Base-by-base conservation (phyloP, 768 basidiomycete genomes). In the Podaxis sp. region DNA sequence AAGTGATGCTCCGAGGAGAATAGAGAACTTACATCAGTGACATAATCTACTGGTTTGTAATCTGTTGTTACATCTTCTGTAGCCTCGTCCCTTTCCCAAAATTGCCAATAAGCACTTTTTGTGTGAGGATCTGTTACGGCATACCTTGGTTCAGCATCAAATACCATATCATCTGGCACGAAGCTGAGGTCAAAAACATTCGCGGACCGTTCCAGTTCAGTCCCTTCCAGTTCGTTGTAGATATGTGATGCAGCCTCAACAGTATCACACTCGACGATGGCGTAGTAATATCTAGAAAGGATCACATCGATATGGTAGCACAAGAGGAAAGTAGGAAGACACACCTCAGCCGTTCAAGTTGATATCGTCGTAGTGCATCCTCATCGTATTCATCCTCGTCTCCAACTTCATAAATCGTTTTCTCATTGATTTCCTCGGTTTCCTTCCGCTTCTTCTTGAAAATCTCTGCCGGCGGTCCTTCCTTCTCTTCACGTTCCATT, bases 131-230 rank as follows among this genome's bases (percentile, higher is more conserved):
- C 14, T 11, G 18, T 23, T 25, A 50, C 5, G 32, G 44, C 65
- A n/a, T 67, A 93, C 93, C 90, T 79, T 66, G 78, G 83, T 60
- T 90, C 86, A 14, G 84, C 83, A 18, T 89, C 90, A 67, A 98
- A 97, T 1, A 77, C 77, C 93, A 95, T 95, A 23, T 81, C 89
- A 32, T 94, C 87, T 0, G 94, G 93, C 10, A 96, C 93, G 72
- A 90, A 98, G 71, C 95, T 97, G 36, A 99, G 74, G 70, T 99
- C 92, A 62, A 99, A 89, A 5, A 98, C 83, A 70, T 99, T 99
- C 2, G 97, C 96, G 1, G 96, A 97, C 32, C 94, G 87, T 72
- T 98, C 97, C 14, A 98, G 83, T 71, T 99, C 97, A 1, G 96
- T 92, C 14, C 94, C 95, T 65, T 98, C 91, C 25, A 98, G 81